Conservation (phyloP, 2,329 filamentous ascomycete species). For the Berkeleyomyces rouxiae region DNA sequence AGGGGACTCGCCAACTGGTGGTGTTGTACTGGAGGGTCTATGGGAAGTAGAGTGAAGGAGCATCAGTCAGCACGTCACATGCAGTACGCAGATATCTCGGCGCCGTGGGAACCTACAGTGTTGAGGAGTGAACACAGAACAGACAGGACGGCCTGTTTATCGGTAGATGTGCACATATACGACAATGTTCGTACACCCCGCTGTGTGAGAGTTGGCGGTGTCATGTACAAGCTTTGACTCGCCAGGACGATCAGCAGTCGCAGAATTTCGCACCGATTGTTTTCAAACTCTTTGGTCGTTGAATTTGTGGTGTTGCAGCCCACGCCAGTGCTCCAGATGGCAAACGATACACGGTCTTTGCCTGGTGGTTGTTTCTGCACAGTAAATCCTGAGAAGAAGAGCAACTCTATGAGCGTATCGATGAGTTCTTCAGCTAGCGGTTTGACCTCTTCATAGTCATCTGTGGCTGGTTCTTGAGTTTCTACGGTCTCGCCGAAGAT, state of each 20-base stretch:
- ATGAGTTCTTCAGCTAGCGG: constrained; percentile 86
- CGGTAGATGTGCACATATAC: constrained; percentile 71
- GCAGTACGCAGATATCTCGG: not conserved
- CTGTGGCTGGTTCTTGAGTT: constrained; percentile 26
- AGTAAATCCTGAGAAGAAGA: constrained; percentile 86
- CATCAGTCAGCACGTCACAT: not conserved
- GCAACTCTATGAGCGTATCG: constrained; percentile 70
- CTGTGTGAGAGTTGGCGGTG: constrained; percentile 60
- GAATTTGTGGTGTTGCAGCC: constrained; percentile 81
- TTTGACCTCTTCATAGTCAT: constrained; percentile 65
- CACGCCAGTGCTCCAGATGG: constrained; percentile 96
- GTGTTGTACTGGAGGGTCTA: constrained; percentile 92
- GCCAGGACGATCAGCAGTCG: constrained; percentile 71
- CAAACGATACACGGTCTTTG: constrained; percentile 71
- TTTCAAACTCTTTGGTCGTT: constrained; percentile 84
- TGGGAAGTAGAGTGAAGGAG: not conserved
- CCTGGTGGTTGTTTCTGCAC: constrained; percentile 54
- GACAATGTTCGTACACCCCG: constrained; percentile 72
- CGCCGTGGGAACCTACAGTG: constrained; percentile 43
- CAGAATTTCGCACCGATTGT: constrained; percentile 78
- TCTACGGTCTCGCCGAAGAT: constrained; percentile 63
- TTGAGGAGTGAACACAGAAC: constrained; percentile 86
- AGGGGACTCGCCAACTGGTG: constrained; percentile 81
- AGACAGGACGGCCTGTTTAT: constrained; percentile 83
- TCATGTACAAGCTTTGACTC: constrained; percentile 87